Conservation (phyloP, 2,329 filamentous ascomycete genomes). For the Aureobasidium lini region DNA sequence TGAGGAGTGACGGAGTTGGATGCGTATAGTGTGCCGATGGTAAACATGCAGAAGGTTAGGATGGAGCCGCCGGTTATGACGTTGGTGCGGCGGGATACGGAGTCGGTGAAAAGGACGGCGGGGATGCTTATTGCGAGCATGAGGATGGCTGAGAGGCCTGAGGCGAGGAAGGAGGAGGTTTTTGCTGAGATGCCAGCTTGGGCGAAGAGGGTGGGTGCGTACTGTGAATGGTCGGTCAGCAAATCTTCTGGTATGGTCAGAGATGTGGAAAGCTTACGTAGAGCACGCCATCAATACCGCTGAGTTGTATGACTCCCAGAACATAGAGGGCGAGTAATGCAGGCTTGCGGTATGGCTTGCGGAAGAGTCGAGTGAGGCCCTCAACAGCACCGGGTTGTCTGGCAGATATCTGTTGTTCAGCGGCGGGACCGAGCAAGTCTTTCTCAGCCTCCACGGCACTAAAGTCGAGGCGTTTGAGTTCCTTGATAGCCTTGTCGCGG, state of each 20-base stretch:
- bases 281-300: conserved; percentile 55
- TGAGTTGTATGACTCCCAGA: conserved; percentile 53
- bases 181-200: conserved; percentile 47
- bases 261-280: conserved; percentile 38
- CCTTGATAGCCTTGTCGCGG: conserved; percentile 37
- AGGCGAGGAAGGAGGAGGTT: conserved; percentile 50
- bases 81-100: conserved; percentile 48
- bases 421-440: conserved; percentile 33
- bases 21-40: conserved; percentile 49
- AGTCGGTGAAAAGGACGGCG: conserved; percentile 46
- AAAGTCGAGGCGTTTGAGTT: conserved; percentile 33
- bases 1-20: conserved; percentile 12
- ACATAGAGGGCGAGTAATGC: conserved; percentile 50
- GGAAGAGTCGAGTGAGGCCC: conserved; percentile 22
- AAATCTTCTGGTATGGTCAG: background rate
- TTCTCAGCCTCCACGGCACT: conserved; percentile 41
- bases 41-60: conserved; percentile 44
- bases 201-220: conserved; percentile 50
- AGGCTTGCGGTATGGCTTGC: conserved; percentile 30
- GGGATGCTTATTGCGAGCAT: conserved; percentile 49
- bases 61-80: conserved; percentile 47
- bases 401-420: conserved; percentile 15
- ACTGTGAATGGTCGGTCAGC: conserved; percentile 30
- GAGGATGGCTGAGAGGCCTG: conserved; percentile 49
- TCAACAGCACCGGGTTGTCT: conserved; percentile 14